Evolutionary conservation across 257 asterid genomes (phyloP).

Genomic region (Lithospermum erythrorhizon): DNA sequence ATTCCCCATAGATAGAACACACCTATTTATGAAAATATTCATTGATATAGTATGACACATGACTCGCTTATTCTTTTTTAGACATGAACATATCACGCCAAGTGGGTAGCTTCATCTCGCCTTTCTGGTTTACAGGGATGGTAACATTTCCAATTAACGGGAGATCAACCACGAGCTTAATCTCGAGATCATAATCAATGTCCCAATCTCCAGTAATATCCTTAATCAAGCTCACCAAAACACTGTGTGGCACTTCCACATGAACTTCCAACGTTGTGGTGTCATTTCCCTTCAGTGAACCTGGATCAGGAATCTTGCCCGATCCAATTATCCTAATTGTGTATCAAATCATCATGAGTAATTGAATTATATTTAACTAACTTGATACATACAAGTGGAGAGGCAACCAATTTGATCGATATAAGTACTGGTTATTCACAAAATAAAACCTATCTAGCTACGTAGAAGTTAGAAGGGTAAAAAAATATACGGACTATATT

Average conservation of each 20-base stretch:
- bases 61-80: no score
- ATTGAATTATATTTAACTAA: no score
- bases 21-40: no score
- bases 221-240: slow-evolving; percentile 45
- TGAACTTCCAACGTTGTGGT: slow-evolving; percentile 43
- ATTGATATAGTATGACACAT: no score
- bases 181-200: slow-evolving; percentile 43
- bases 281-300: slow-evolving; percentile 55
- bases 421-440: no score
- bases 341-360: no score
- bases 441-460: no score
- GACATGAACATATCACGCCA: slow-evolving; percentile 33
- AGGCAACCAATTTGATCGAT: no score
- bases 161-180: slow-evolving; percentile 52
- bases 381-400: no score
- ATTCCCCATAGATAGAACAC: no score
- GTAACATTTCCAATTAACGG: slow-evolving; percentile 58
- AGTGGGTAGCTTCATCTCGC: slow-evolving; percentile 72
- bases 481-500: no score
- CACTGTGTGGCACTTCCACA: slow-evolving; percentile 53
- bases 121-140: slow-evolving; percentile 49
- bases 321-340: slow-evolving; percentile 46
- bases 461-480: no score
- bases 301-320: slow-evolving; percentile 71
- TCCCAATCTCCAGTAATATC: slow-evolving; percentile 78